Evolutionary conservation across 148 eudicot species (phyloP).

Genomic region (Camellia lanceoleosa): DNA sequence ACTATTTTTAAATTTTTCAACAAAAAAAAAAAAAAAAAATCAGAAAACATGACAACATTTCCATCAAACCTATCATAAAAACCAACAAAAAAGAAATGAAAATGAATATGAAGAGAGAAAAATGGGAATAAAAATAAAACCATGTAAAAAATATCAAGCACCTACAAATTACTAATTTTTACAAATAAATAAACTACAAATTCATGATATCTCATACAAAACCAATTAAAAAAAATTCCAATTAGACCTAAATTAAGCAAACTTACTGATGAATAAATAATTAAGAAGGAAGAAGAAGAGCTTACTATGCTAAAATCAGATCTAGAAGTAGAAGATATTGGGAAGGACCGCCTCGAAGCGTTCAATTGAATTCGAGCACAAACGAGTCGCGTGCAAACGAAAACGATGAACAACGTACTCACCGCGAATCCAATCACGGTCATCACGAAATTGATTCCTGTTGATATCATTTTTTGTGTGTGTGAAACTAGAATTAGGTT

Average conservation of each 20-base stretch:
- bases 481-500: neutral
- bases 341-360: constrained; percentile 57
- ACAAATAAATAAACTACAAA: neutral
- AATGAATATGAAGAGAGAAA: no score
- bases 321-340: constrained; percentile 35
- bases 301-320: constrained; percentile 69
- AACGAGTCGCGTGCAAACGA: constrained; percentile 83
- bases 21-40: no score
- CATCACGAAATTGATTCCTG: constrained; percentile 83
- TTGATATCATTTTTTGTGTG: constrained; percentile 39
- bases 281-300: neutral
- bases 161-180: no score
- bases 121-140: neutral
- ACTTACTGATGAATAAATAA: neutral
- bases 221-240: neutral
- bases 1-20: no score
- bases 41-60: no score
- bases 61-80: no score
- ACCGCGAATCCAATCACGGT: constrained; percentile 87
- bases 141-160: neutral
- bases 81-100: no score
- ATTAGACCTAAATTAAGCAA: neutral
- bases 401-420: constrained; percentile 82
- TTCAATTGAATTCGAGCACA: constrained; percentile 81
- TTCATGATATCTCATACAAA: neutral